Evolutionary conservation across 345 rosid genomes (phyloP).

Genomic region (Murraya koenigii): DNA sequence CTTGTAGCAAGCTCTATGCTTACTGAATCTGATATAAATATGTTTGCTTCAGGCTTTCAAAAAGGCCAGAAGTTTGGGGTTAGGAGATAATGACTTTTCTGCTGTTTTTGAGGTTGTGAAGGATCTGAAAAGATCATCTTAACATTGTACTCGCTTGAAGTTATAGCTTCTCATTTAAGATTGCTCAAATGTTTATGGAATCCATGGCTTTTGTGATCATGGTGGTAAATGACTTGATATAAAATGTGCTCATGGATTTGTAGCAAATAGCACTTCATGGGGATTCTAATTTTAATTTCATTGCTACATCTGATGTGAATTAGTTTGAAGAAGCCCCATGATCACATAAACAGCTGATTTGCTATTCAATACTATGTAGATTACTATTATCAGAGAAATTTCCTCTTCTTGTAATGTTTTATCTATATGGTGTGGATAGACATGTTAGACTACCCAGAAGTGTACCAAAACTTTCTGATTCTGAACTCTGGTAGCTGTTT

Average conservation of each 20-base stretch:
- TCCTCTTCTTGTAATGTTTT: not conserved
- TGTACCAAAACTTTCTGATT: not conserved
- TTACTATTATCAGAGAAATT: not conserved
- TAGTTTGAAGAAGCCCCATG: not conserved
- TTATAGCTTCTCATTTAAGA: not conserved
- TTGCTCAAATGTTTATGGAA: not conserved
- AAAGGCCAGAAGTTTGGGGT: constrained; percentile 85
- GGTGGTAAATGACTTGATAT: not conserved
- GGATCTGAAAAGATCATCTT: constrained; percentile 30
- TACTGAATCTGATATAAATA: not conserved
- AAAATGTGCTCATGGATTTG: not conserved
- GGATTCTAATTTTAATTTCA: not conserved
- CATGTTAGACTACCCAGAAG: not conserved
- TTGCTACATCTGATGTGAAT: not conserved
- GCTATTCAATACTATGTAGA: not conserved
- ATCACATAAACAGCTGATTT: not conserved
- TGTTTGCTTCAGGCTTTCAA: constrained; percentile 63
- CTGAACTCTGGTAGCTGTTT: not conserved
- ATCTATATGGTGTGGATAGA: not conserved
- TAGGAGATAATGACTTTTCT: constrained; percentile 87
- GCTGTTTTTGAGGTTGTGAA: constrained; percentile 77
- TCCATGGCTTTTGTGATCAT: not conserved
- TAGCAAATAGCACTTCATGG: not conserved
- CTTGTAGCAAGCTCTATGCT: not conserved
- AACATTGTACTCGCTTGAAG: not conserved